Evolutionary conservation across 805 yeast genomes (phyloP).

Genomic region (Spathaspora girioi): DNA sequence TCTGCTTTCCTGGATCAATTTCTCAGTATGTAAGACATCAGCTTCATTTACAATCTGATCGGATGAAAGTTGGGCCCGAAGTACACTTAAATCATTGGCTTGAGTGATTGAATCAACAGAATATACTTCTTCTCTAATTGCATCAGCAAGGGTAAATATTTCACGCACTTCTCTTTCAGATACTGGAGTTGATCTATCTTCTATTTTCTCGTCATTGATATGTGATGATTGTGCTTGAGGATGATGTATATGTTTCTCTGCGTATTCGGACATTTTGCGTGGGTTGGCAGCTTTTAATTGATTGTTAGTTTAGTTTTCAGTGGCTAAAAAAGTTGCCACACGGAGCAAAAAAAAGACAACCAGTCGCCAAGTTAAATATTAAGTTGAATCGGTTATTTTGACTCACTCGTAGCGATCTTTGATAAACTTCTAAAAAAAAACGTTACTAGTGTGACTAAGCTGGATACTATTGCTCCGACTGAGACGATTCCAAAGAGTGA

Average conservation of each 20-base stretch:
- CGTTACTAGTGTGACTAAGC: no score
- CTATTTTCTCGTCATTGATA: background rate
- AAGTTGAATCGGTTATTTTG: no score
- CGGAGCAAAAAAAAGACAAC: background rate
- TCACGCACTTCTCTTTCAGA: background rate
- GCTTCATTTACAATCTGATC: conserved; percentile 26
- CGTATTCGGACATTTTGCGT: background rate
- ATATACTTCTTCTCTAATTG: background rate
- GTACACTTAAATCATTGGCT: conserved; percentile 18
- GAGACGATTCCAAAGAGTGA: no score
- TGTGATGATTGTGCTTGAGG: background rate
- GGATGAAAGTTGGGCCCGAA: conserved; percentile 24
- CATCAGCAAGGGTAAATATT: background rate
- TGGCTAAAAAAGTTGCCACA: background rate
- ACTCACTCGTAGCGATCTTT: no score
- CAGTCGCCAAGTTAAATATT: background rate
- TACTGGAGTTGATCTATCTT: background rate
- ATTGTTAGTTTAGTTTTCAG: background rate
- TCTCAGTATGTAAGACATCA: conserved; percentile 26
- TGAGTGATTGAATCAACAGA: conserved; percentile 9
- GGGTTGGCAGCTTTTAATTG: background rate
- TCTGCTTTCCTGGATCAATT: conserved; percentile 18
- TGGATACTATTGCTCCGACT: no score
- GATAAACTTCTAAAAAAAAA: no score
- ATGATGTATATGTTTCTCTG: background rate